Percentiles rank a stretch among this genome's conserved stretches.
Evolutionary conservation across 306 rosid genomes (phyloP).

Genomic region (Quercus wislizeni): DNA sequence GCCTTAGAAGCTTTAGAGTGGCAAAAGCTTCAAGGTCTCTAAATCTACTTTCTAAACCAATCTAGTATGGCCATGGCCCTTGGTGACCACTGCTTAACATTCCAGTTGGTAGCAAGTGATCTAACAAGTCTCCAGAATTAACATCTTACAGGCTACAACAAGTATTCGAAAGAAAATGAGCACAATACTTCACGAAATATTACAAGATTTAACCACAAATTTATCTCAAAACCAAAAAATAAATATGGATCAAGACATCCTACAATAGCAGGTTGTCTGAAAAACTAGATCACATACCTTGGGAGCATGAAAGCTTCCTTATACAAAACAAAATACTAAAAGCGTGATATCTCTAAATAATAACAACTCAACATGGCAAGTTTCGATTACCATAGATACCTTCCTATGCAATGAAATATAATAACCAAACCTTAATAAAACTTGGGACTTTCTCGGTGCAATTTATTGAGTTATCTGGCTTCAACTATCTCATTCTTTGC

Average conservation of each 20-base stretch:
- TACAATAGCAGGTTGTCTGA: conserved; percentile 19
- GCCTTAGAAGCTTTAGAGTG: too few relatives aligned
- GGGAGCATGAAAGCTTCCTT: conserved; percentile 18
- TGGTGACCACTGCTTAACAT: too few relatives aligned
- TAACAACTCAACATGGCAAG: conserved; percentile 10
- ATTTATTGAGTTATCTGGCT: conserved; percentile 3
- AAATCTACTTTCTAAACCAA: too few relatives aligned
- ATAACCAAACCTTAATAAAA: conserved; percentile 12
- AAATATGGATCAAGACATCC: background rate
- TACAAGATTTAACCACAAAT: background rate
- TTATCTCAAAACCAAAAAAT: background rate
- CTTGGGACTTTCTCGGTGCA: conserved; percentile 6
- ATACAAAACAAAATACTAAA: conserved; percentile 2
- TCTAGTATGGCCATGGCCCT: too few relatives aligned
- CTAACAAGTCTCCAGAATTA: background rate
- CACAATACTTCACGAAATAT: background rate
- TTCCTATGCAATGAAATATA: conserved; percentile 2
- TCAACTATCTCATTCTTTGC: conserved; percentile 51
- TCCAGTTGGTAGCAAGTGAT: background rate
- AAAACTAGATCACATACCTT: conserved; percentile 11
- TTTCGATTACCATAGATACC: conserved; percentile 13
- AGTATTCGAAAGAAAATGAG: background rate
- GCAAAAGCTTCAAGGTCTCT: too few relatives aligned
- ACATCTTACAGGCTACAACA: too few relatives aligned
- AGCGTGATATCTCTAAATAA: background rate